Evolutionary conservation across 768 basidiomycete species (phyloP), one percentile per base, ranked within the genome.

Genomic region (Tephrocybe sp.): DNA sequence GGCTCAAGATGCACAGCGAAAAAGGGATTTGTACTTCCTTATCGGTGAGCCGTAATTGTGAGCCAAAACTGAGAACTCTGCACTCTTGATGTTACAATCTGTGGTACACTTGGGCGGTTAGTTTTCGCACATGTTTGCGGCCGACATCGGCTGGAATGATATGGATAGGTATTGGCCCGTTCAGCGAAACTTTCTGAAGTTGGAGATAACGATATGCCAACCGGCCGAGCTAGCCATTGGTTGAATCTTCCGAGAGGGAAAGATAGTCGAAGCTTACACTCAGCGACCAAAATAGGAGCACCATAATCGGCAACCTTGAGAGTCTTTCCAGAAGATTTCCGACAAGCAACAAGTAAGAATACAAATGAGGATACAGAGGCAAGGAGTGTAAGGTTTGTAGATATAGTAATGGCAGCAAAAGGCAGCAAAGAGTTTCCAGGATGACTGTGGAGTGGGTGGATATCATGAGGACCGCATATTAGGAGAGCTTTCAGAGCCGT

Each of bases 401-500:
- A 43, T 51, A 28, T 51, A 54, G 49, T 44, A 44, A 33, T 21
- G 28, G 28, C 28, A 39, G 33, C 18, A 42, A n/a, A n/a, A n/a
- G n/a, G n/a, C n/a, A n/a, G n/a, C n/a, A n/a, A n/a, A n/a, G 34
- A 34, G 21, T 32, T 37, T 36, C 49, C 50, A 30, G n/a, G 20
- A 41, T n/a, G n/a, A n/a, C n/a, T n/a, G 39, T 44, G 40, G 26
- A 41, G 28, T 23, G 30, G 26, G 21, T 30, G 21, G 33, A 32
- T 53, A 45, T 25, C 45, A 38, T 20, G 17, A 53, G 54, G 25
- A 20, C 24, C 10, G 18, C 7, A 39, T 33, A 23, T 18, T 40
- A 50, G 28, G 42, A 51, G 37, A 37, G 50, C 50, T 62, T 40
- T 68, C 53, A 77, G 18, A 90, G 71, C 45, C 76, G 80, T 21